A percentile compares a stretch with the other conserved stretches of the same genome.
phyloP scores from a whole-genome alignment of 2,329 filamentous ascomycete genomes.

The Rhytidhysteron rufulum region DNA sequence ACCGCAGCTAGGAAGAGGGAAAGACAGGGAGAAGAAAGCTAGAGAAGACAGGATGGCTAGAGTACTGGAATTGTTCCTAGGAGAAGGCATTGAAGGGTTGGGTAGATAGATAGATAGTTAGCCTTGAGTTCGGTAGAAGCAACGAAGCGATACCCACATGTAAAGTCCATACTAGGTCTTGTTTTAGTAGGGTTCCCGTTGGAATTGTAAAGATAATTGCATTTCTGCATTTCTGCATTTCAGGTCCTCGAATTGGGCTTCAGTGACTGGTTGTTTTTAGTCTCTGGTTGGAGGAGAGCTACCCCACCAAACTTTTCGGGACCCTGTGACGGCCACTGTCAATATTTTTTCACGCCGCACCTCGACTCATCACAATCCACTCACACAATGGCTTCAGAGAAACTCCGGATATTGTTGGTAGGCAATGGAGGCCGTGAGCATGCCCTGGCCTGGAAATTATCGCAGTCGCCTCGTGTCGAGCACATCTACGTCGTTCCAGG shows the following conservation, averaged over 20 bases:
- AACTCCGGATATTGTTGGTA: slow-evolving; percentile 65
- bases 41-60: slow-evolving; percentile 62
- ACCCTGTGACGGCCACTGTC: too few relatives aligned
- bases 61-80: slow-evolving; percentile 68
- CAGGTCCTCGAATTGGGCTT: too few relatives aligned
- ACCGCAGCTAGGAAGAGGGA: slow-evolving; percentile 27
- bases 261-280: too few relatives aligned
- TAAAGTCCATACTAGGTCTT: too few relatives aligned
- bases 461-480: slow-evolving; percentile 74
- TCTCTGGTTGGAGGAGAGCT: too few relatives aligned
- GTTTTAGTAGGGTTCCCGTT: too few relatives aligned
- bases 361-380: too few relatives aligned
- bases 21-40: slow-evolving; percentile 57
- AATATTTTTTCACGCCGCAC: too few relatives aligned
- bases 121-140: neutral
- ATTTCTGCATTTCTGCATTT: too few relatives aligned
- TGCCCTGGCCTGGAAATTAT: slow-evolving; percentile 89
- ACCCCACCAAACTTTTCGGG: too few relatives aligned
- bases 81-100: slow-evolving; percentile 2
- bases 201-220: too few relatives aligned
- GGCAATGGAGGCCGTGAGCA: slow-evolving; percentile 95
- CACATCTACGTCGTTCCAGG: slow-evolving; percentile 68
- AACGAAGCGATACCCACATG: too few relatives aligned
- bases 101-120: neutral
- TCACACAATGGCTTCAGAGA: slow-evolving; percentile 23